Evolutionary conservation across 306 rosid genomes (phyloP), one percentile per base, ranked within the genome.

Genomic region (Sesbania bispinosa): DNA sequence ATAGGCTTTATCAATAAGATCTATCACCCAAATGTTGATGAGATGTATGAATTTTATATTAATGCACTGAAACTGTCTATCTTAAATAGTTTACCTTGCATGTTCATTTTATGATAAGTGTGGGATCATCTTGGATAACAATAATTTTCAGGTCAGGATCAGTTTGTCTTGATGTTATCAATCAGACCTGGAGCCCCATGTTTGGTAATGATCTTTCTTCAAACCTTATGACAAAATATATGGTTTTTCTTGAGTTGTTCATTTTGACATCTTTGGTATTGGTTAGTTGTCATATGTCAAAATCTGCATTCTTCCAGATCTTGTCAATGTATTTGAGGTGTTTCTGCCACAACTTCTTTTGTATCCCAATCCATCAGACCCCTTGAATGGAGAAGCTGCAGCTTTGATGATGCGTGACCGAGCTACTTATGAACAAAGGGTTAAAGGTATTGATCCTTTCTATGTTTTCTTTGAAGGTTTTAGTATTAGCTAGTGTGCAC

Each of bases 111-210:
- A 50, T 30, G 38, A 53, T 18, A 14, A 50, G 24, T 60, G 15
- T 39, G n/a, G n/a, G n/a, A n/a, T n/a, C n/a, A n/a, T n/a, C 14
- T 46, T 55, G 51, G 27, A 27, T 57, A 4, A 39, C 64, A 19
- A 30, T 47, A 27, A 62, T 77, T 77, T n/a, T 69, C 83, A 82
- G 86, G 86, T 82, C 83, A 16, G 86, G 86, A 57, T 78, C 86
- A 29, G 81, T 82, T 63, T 82, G 86, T 69, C 76, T 82, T 60
- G 86, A 82, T 74, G 86, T 82, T 55, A 82, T 82, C 77, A 82
- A 82, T 69, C 86, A 82, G 62, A 78, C 83, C 65, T 82, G 86
- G 86, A 82, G 86, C 67, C 86, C 86, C 72, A 82, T 82, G 86
- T 82, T 82, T 63, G 86, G 86, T 82, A 69, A 55, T 63, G 55